Conservation (phyloP, 495 filamentous ascomycete species). For the Penicillium cosmopolitanum region DNA sequence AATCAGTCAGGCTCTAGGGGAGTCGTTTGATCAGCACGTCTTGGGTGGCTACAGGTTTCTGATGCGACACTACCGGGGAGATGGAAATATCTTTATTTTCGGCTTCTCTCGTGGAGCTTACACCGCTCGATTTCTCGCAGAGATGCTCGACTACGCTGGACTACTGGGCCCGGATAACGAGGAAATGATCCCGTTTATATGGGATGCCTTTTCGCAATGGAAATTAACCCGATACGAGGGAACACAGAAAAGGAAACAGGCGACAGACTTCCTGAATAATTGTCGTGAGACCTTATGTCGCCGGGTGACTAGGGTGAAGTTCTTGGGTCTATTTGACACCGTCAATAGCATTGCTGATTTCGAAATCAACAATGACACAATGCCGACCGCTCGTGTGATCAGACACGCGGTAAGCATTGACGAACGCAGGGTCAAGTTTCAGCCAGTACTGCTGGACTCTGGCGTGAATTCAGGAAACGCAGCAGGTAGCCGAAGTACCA, state of each 20-base stretch:
- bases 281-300: slow-evolving; percentile 76
- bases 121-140: slow-evolving; percentile 77
- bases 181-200: slow-evolving; percentile 78
- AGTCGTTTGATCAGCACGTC: slow-evolving; percentile 77
- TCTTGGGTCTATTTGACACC: slow-evolving; percentile 35
- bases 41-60: slow-evolving; percentile 81
- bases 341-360: slow-evolving; percentile 77
- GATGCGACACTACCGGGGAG: slow-evolving; percentile 81
- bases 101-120: slow-evolving; percentile 84
- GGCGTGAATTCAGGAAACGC: neutral
- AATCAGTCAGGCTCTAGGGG: slow-evolving; percentile 75
- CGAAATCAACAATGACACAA: slow-evolving; percentile 44
- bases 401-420: slow-evolving; percentile 51
- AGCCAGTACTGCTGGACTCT: slow-evolving; percentile 23
- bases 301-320: slow-evolving; percentile 61
- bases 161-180: slow-evolving; percentile 77
- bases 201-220: slow-evolving; percentile 79
- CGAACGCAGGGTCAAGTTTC: slow-evolving; percentile 51
- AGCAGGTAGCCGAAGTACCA: neutral
- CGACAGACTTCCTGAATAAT: slow-evolving; percentile 67
- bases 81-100: slow-evolving; percentile 76
- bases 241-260: slow-evolving; percentile 56
- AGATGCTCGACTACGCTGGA: slow-evolving; percentile 83
- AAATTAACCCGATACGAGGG: slow-evolving; percentile 58
- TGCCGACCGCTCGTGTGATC: slow-evolving; percentile 33